Percentiles rank a stretch among this genome's conserved stretches.
Conservation (phyloP, 106 monocot species). For the Platanthera guangdongensis region DNA sequence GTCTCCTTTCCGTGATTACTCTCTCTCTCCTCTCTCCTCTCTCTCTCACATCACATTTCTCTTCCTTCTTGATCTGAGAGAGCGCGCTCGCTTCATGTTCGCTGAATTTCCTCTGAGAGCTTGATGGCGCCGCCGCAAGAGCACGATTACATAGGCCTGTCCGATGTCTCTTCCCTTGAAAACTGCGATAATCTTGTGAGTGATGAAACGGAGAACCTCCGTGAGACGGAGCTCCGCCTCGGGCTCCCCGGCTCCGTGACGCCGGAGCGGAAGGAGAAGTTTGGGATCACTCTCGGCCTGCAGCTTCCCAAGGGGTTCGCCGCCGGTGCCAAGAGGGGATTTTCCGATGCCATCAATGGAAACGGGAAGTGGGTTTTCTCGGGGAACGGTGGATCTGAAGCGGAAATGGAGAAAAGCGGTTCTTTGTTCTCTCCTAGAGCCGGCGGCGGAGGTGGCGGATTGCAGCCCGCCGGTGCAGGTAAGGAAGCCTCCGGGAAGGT, state of each 20-base stretch:
- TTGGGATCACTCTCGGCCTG: constrained; percentile 5
- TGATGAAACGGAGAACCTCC: constrained; percentile 15
- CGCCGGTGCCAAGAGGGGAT: constrained; percentile 62
- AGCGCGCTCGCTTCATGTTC: constrained; percentile 1
- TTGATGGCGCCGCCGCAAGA: constrained; percentile 35
- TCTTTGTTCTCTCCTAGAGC: constrained; percentile 33
- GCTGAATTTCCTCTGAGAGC: not conserved
- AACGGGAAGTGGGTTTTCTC: constrained; percentile 20
- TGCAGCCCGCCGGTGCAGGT: not conserved
- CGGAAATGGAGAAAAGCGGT: constrained; percentile 23
- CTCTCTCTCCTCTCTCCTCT: constrained; percentile 1
- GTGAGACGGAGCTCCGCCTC: constrained; percentile 75
- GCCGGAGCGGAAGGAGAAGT: constrained; percentile 28
- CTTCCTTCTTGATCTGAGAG: constrained; percentile 8
- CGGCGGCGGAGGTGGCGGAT: constrained; percentile 5
- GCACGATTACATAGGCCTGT: constrained; percentile 46
- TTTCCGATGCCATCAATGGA: constrained; percentile 12
- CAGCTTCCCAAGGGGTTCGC: constrained; percentile 6
- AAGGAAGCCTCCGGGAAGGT: constrained; percentile 11
- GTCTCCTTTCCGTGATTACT: constrained; percentile 4
- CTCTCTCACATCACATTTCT: not conserved
- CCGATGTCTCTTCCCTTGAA: not conserved
- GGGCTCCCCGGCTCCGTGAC: constrained; percentile 68
- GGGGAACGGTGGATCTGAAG: constrained; percentile 5
- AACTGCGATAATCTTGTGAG: not conserved